Conservation (phyloP, 257 asterid species). For the Rauvolfia tetraphylla region DNA sequence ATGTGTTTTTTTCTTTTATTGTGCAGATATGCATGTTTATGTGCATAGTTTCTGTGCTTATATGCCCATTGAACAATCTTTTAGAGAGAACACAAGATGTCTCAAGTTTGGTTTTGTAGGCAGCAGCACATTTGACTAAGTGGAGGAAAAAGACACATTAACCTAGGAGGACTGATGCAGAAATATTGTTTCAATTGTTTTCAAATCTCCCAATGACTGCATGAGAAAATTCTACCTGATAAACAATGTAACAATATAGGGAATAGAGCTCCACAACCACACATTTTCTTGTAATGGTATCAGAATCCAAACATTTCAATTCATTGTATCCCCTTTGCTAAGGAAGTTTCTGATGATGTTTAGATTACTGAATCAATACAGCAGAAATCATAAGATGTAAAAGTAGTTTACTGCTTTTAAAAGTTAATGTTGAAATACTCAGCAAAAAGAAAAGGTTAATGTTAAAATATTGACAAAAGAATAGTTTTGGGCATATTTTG, state of each 20-base stretch:
- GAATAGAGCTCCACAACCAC: background rate
- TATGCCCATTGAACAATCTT: background rate
- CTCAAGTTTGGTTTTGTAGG: background rate
- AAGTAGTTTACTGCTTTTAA: background rate
- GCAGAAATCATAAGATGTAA: background rate
- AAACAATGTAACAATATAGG: background rate
- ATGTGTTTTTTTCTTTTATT: background rate
- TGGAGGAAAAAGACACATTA: background rate
- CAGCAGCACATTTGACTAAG: background rate
- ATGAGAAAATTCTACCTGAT: background rate
- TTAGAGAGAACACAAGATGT: background rate
- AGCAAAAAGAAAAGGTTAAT: no score
- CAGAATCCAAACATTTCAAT: background rate
- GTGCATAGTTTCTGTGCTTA: background rate
- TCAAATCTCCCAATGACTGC: background rate
- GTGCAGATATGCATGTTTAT: background rate
- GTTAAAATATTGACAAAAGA: background rate
- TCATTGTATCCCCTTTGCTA: background rate
- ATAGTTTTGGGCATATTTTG: background rate
- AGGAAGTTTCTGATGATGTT: background rate
- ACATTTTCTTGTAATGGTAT: background rate
- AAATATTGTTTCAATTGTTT: background rate
- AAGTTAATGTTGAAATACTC: background rate
- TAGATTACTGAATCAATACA: background rate
- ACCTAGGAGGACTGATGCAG: background rate